Base-by-base conservation (phyloP, 1,139 yeast genomes). In the Candida sojae region DNA sequence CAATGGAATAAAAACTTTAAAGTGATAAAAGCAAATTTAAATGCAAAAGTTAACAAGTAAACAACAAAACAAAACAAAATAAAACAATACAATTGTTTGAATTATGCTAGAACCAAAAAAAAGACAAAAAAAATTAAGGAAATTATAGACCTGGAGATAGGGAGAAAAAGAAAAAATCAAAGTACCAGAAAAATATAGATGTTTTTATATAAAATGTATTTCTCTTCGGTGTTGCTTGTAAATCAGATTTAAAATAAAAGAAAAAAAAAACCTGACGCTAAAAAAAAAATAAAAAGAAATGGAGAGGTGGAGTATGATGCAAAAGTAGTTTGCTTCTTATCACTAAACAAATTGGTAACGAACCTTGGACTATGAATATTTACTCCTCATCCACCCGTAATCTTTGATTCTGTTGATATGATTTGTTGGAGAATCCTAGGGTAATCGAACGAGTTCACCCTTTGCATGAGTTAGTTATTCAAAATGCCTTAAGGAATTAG, bases 381-480 rank as follows among this genome's bases (percentile, higher is more conserved):
- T 6, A 8, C 29, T 26, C 29, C 21, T 17, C 21, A 17, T 17
- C 21, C n/a, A 3, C 12, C 10, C 21, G 23, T 33, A 33, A 33
- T 33, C 36, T 6, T 6, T 33, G 36, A 33, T 33, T 33, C 21
- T 21, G 21, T 6, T 9, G 23, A 33, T 36, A 23, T 36, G 29
- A 36, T 36, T 36, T 36, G 39, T 36, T 36, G 39, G 39, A 10
- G 28, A 36, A 36, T 36, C 39, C 29, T 23, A 23, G 13, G 29
- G 11, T n/a, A 23, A 21, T 4, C n/a, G n/a, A 23, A 23, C 12
- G 17, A 6, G 29, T 23, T 30, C 10, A 12, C 11, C 17, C 7
- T n/a, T 32, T n/a, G 34, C 34, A n/a, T 32, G 13, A n/a, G 34
- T 6, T 32, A 12, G 9, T 6, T 32, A 25, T 5, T 23, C 39